Evolutionary conservation across 140 eudicot species (phyloP).

Genomic region (Cichorium intybus): DNA sequence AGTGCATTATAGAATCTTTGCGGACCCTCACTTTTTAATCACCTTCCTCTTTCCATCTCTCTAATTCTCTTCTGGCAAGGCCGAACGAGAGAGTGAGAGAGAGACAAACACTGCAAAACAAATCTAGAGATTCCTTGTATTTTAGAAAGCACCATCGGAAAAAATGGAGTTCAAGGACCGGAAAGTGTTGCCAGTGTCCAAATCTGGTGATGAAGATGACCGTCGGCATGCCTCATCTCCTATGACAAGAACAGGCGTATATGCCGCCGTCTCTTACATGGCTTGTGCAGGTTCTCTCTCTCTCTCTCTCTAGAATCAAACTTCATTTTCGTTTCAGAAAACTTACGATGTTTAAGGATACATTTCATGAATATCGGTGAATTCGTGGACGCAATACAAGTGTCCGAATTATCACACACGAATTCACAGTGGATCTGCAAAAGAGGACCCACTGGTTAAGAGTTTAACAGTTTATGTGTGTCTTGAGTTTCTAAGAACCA

Average conservation of each 20-base stretch:
- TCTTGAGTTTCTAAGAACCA: slow-evolving; percentile 16
- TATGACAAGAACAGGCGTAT: slow-evolving; percentile 39
- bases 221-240: slow-evolving; percentile 24
- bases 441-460: slow-evolving; percentile 19
- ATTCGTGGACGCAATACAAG: neutral
- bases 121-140: slow-evolving; percentile 6
- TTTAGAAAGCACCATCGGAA: slow-evolving; percentile 6
- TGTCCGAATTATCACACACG: neutral
- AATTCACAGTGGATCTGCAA: neutral
- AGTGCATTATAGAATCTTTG: slow-evolving; percentile 35
- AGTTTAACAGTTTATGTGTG: neutral
- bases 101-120: neutral
- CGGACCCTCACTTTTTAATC: slow-evolving; percentile 36
- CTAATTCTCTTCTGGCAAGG: slow-evolving; percentile 5
- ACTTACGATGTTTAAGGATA: neutral
- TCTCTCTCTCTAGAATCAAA: neutral
- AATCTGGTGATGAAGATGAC: slow-evolving; percentile 17
- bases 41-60: slow-evolving; percentile 24
- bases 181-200: slow-evolving; percentile 16
- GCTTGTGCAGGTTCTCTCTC: slow-evolving; percentile 41
- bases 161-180: slow-evolving; percentile 31
- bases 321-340: neutral
- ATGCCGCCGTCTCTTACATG: slow-evolving; percentile 49
- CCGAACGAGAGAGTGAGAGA: neutral
- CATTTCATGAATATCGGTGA: neutral